A percentile compares a stretch with the other conserved stretches of the same genome.
Evolutionary conservation across 2,329 filamentous ascomycete species (phyloP).

Genomic region (Calonectria pseudoturangicola): DNA sequence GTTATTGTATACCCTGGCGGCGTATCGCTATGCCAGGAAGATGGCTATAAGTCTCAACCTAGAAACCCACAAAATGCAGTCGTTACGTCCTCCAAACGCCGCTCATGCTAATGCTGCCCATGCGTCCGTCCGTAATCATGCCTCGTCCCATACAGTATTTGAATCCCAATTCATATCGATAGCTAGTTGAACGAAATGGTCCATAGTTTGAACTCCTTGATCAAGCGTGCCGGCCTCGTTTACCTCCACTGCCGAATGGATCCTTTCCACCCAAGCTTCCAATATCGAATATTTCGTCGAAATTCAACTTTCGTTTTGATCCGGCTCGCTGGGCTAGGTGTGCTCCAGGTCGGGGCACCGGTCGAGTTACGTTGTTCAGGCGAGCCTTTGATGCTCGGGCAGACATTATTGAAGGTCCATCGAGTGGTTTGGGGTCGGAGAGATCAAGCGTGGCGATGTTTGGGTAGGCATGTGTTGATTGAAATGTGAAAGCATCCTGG

Average conservation of each 20-base stretch:
- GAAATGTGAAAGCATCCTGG: constrained; percentile 81
- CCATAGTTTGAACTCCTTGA: constrained; percentile 29
- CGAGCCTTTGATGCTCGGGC: constrained; percentile 56
- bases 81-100: constrained; percentile 62
- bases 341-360: constrained; percentile 55
- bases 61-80: constrained; percentile 54
- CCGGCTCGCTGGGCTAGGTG: constrained; percentile 79
- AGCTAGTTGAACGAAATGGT: constrained; percentile 44
- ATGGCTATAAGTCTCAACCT: constrained; percentile 46
- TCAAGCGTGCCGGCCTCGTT: constrained; percentile 70
- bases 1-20: constrained; percentile 42
- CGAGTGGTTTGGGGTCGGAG: constrained; percentile 70
- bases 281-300: constrained; percentile 83
- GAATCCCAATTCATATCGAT: constrained; percentile 49
- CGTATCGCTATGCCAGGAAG: constrained; percentile 41
- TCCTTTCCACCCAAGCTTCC: constrained; percentile 80
- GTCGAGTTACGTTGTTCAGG: constrained; percentile 51
- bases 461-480: constrained; percentile 76
- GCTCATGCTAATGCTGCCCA: constrained; percentile 60
- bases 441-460: constrained; percentile 77
- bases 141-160: constrained; percentile 53
- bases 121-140: constrained; percentile 60
- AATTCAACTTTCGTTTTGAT: constrained; percentile 82
- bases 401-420: constrained; percentile 56
- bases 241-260: constrained; percentile 68